Evolutionary conservation across 208 protist genomes (phyloP).

Genomic region (Novymonas esmeraldas): DNA sequence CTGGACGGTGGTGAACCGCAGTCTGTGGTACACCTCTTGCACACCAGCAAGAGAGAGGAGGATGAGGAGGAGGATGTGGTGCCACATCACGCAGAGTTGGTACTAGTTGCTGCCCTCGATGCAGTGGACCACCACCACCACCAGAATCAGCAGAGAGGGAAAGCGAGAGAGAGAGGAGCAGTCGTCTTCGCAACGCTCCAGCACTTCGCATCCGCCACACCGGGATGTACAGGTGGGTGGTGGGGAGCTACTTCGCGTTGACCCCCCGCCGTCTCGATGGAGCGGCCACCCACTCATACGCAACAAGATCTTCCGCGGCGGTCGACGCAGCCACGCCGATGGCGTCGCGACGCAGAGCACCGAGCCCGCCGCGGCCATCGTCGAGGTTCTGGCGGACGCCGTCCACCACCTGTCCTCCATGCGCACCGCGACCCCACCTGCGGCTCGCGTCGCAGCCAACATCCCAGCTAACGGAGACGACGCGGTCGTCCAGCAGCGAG

Average conservation of each 20-base stretch:
- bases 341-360: conserved; percentile 72
- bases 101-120: too few species aligned
- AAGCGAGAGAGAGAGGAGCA: too few species aligned
- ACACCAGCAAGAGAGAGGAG: too few species aligned
- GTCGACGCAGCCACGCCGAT: conserved; percentile 54
- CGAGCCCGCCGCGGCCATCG: conserved; percentile 91
- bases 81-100: too few species aligned
- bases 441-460: conserved; percentile 78
- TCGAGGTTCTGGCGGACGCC: conserved; percentile 92
- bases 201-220: too few species aligned
- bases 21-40: too few species aligned
- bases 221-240: neutral
- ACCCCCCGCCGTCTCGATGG: conserved; percentile 25
- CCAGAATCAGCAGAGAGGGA: too few species aligned
- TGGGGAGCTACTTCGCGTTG: neutral
- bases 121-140: too few species aligned
- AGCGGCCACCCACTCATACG: conserved; percentile 72
- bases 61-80: too few species aligned
- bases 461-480: conserved; percentile 86
- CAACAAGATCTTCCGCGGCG: conserved; percentile 52
- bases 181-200: too few species aligned
- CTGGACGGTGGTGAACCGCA: too few species aligned
- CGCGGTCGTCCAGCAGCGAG: conserved; percentile 81
- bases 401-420: conserved; percentile 94
- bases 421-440: conserved; percentile 83